Percentiles rank a stretch among this genome's conserved stretches.
These are phyloP conservation scores for Yamadazyma songkhlaensis DNA, from an alignment of 1,139 yeast genomes.

Conservation along the genomic window DNA sequence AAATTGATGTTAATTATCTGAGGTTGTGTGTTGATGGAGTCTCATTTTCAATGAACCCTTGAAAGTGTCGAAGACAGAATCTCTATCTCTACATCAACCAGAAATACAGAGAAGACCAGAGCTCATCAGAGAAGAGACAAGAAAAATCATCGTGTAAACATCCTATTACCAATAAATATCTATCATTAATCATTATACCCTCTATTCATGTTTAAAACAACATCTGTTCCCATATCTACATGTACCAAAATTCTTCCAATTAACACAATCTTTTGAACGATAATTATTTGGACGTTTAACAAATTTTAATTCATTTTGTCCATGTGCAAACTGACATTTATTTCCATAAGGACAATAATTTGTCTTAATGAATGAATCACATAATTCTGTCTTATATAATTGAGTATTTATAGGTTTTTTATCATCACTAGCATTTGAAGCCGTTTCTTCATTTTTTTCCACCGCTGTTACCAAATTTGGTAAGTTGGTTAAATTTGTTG, in stretches of 20 bases:
- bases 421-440: constrained; percentile 8
- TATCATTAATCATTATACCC: constrained; percentile 11
- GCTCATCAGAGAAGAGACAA: too few species aligned
- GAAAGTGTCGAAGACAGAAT: too few species aligned
- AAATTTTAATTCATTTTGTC: constrained; percentile 67
- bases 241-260: constrained; percentile 78
- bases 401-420: constrained; percentile 53
- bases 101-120: too few species aligned
- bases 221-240: constrained; percentile 92
- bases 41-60: too few species aligned
- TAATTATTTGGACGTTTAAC: constrained; percentile 81
- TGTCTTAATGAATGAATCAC: constrained; percentile 71
- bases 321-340: constrained; percentile 95
- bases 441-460: background rate
- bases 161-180: constrained; percentile 6
- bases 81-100: too few species aligned
- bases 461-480: too few species aligned
- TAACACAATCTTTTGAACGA: constrained; percentile 89
- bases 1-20: constrained; percentile 29
- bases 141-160: too few species aligned
- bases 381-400: constrained; percentile 86
- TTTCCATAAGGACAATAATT: constrained; percentile 84
- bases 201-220: constrained; percentile 74
- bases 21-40: constrained; percentile 24
- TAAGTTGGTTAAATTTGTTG: constrained; percentile 1